Conservation (phyloP, 1,284 basidiomycete genomes). For the Leccinum laetum region DNA sequence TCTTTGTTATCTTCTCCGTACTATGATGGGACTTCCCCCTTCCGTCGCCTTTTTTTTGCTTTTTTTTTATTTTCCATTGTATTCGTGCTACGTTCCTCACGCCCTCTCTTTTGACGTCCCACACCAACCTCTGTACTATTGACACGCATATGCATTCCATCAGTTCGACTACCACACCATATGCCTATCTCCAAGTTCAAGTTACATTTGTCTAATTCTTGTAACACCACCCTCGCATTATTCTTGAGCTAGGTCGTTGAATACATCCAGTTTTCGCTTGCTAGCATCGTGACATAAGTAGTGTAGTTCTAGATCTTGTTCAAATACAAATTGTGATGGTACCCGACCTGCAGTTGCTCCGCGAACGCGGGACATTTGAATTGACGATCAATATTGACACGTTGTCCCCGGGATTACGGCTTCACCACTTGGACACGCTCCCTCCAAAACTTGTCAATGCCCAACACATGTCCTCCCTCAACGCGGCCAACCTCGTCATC, state of each 20-base stretch:
- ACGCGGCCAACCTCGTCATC: conserved; percentile 52
- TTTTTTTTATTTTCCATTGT: neutral
- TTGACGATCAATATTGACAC: conserved; percentile 14
- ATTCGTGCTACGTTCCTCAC: conserved; percentile 16
- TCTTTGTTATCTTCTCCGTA: conserved; percentile 1
- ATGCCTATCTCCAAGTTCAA: conserved; percentile 18
- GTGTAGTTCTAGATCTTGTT: conserved; percentile 32
- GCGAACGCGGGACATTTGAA: conserved; percentile 8
- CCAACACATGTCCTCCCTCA: conserved; percentile 26
- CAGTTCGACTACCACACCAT: conserved; percentile 19
- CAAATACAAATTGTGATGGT: conserved; percentile 19
- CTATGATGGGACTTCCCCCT: neutral
- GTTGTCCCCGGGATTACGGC: conserved; percentile 33
- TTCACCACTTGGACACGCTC: conserved; percentile 17
- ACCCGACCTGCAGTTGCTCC: conserved; percentile 1
- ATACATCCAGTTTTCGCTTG: conserved; percentile 19
- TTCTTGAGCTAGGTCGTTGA: conserved; percentile 13
- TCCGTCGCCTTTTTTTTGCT: neutral
- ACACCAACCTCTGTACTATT: conserved; percentile 26
- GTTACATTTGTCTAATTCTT: conserved; percentile 33
- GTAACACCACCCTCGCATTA: conserved; percentile 26
- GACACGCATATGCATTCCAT: conserved; percentile 22
- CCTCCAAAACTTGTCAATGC: conserved; percentile 3
- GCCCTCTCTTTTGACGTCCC: conserved; percentile 16
- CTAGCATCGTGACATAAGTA: conserved; percentile 13